Evolutionary conservation across 225 moss, liverwort and hornwort genomes (phyloP).

Genomic region (Straminergon stramineum): DNA sequence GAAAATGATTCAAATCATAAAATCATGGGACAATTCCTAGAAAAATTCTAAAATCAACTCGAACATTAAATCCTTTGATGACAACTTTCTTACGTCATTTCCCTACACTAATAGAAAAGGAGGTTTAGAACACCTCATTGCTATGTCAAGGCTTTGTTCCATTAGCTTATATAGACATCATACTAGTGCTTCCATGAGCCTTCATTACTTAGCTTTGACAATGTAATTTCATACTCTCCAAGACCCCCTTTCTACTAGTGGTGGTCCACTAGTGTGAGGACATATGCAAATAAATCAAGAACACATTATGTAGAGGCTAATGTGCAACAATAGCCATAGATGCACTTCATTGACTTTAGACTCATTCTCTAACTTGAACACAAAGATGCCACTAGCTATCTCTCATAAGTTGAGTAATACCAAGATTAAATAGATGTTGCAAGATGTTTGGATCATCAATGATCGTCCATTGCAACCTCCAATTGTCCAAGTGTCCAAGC

Average conservation of each 20-base stretch:
- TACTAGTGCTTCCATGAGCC: not conserved
- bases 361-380: not conserved
- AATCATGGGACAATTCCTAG: not conserved
- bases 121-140: not conserved
- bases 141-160: not conserved
- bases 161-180: not conserved
- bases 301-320: not conserved
- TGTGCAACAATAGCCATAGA: not conserved
- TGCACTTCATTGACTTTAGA: not conserved
- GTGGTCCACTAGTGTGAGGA: not conserved
- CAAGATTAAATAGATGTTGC: not conserved
- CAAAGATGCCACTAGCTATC: not conserved
- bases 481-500: fast-evolving
- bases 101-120: not conserved
- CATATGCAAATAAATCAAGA: not conserved
- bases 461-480: not conserved
- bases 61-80: not conserved
- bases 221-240: not conserved
- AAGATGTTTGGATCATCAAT: not conserved
- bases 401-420: not conserved
- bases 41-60: not conserved
- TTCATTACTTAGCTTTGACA: not conserved
- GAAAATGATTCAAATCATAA: not conserved
- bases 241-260: not conserved
- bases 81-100: not conserved